phyloP scores from a whole-genome alignment of 768 basidiomycete genomes.

The Suillus subluteus region DNA sequence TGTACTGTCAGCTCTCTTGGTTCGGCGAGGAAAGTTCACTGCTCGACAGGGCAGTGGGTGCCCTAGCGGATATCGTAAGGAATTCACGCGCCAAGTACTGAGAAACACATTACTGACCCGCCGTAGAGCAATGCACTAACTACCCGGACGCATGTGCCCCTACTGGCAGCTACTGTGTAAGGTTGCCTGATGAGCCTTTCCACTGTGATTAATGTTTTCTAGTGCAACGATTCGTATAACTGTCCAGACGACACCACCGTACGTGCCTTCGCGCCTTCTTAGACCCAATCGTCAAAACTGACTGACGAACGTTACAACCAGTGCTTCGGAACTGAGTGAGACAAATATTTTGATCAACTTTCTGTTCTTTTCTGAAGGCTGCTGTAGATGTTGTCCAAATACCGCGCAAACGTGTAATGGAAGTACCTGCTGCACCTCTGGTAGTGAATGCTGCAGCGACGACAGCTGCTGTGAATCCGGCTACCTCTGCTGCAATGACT shows the following conservation, averaged over 20 bases:
- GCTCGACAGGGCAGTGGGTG: not conserved
- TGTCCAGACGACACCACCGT: conserved; percentile 24
- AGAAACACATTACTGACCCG: not conserved
- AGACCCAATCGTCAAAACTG: not conserved
- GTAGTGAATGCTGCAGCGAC: not conserved
- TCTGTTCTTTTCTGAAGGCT: not conserved
- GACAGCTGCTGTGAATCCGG: conserved; percentile 16
- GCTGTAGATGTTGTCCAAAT: conserved; percentile 24
- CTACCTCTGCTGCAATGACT: conserved; percentile 25
- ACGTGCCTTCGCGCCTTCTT: conserved; percentile 1
- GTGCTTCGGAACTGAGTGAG: conserved; percentile 18
- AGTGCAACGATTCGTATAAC: conserved; percentile 17
- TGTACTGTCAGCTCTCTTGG: not conserved
- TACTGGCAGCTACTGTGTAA: conserved; percentile 25
- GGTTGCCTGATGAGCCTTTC: not conserved
- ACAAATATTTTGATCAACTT: not conserved
- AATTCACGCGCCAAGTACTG: not conserved
- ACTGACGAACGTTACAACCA: conserved; percentile 11
- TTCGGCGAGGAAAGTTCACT: not conserved
- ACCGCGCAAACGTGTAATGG: conserved; percentile 19
- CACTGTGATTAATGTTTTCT: not conserved
- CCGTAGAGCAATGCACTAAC: conserved; percentile 17
- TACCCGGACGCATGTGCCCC: conserved; percentile 22
- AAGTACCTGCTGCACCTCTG: conserved; percentile 15
- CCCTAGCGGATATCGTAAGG: conserved; percentile 1